Percentiles rank a stretch among this genome's conserved stretches.
phyloP scores from a whole-genome alignment of 192 early-diverging fungal species.

The Backusella tarrabulga region DNA sequence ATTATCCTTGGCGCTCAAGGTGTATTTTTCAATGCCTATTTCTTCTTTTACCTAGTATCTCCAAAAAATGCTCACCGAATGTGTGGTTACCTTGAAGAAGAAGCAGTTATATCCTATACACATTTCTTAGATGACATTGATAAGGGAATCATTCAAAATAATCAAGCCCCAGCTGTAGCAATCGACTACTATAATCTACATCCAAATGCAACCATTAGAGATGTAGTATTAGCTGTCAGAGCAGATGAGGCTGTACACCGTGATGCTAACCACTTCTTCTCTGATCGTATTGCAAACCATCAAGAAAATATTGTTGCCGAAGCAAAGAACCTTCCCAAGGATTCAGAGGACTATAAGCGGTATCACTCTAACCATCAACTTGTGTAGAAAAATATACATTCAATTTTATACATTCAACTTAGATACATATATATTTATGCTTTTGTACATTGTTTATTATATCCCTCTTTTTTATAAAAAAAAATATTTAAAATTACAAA shows the following conservation, averaged over 20 bases:
- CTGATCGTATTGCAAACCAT: conserved; percentile 57
- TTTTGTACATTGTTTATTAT: background rate
- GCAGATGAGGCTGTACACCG: conserved; percentile 89
- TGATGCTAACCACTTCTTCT: conserved; percentile 88
- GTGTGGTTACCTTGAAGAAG: conserved; percentile 90
- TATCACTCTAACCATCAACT: background rate
- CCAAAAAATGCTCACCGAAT: conserved; percentile 85
- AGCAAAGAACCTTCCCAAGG: background rate
- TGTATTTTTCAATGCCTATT: conserved; percentile 89
- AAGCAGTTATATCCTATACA: conserved; percentile 89
- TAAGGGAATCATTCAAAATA: conserved; percentile 64
- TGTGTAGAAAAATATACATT: background rate
- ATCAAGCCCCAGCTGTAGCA: conserved; percentile 81
- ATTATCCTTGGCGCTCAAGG: conserved; percentile 80
- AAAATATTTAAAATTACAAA: background rate
- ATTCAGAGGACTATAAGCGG: background rate
- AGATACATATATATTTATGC: background rate
- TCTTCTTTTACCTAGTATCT: conserved; percentile 78
- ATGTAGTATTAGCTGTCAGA: conserved; percentile 85
- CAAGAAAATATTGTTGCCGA: conserved; percentile 50
- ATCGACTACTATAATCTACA: conserved; percentile 81
- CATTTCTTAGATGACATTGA: conserved; percentile 77
- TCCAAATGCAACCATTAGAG: conserved; percentile 69
- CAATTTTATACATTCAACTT: background rate
- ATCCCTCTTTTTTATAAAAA: background rate